These are phyloP conservation scores for Torulaspora globosa DNA, from an alignment of 1,139 yeast genomes.

Conservation along the genomic window DNA sequence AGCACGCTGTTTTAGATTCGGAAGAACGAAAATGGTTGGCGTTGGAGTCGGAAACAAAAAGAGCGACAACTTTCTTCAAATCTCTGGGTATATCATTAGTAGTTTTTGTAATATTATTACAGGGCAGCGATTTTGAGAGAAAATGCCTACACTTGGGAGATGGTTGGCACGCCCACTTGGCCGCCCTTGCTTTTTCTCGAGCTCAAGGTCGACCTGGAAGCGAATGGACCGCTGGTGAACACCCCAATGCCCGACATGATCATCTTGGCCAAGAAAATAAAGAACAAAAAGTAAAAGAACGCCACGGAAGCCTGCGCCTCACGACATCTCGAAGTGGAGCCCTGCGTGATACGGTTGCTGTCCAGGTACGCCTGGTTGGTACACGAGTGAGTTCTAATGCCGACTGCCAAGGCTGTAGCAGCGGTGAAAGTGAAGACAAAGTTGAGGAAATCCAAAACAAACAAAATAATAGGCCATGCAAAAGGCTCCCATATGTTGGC, in stretches of 20 bases:
- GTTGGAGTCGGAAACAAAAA: neutral
- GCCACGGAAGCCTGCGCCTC: slow-evolving; percentile 90
- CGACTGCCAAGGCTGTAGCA: slow-evolving; percentile 91
- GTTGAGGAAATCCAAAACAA: slow-evolving; percentile 77
- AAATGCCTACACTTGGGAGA: slow-evolving; percentile 64
- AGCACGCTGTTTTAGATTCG: neutral
- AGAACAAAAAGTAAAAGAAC: slow-evolving; percentile 83
- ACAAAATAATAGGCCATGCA: slow-evolving; percentile 82
- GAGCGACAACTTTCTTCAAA: neutral
- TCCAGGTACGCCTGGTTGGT: slow-evolving; percentile 59
- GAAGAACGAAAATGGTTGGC: neutral
- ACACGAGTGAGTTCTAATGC: slow-evolving; percentile 83
- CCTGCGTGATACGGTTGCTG: slow-evolving; percentile 66
- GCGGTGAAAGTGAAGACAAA: slow-evolving; percentile 89
- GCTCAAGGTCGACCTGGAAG: slow-evolving; percentile 37
- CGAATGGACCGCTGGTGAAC: slow-evolving; percentile 70
- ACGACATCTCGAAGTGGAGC: slow-evolving; percentile 81
- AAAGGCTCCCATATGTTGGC: slow-evolving; percentile 76
- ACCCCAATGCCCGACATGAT: slow-evolving; percentile 58
- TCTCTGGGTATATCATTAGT: slow-evolving; percentile 5
- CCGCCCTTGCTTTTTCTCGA: slow-evolving; percentile 45
- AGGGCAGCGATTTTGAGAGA: neutral
- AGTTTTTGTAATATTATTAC: slow-evolving; percentile 3
- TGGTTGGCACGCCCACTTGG: slow-evolving; percentile 83
- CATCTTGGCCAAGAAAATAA: slow-evolving; percentile 65